phyloP scores from a whole-genome alignment of 306 rosid species.

The Prunus dulcis region DNA sequence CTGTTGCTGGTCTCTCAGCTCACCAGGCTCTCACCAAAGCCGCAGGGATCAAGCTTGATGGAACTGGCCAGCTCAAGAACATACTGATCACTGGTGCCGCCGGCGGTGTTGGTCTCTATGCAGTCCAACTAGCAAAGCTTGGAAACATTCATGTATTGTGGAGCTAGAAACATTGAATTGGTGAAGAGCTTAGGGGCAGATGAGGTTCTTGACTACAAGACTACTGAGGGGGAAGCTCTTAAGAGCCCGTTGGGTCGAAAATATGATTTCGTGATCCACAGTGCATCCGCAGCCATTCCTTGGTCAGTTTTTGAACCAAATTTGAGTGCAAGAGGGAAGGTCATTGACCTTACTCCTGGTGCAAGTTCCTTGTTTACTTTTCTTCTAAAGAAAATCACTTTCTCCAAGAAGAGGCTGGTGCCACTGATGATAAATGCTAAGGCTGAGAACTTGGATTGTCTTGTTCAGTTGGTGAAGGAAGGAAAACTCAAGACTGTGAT shows the following conservation, averaged over 20 bases:
- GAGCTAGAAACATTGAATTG: conserved; percentile 55
- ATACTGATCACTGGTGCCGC: conserved; percentile 59
- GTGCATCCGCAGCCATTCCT: conserved; percentile 41
- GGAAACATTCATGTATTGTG: conserved; percentile 58
- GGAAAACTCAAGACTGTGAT: conserved; percentile 57
- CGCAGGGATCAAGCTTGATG: conserved; percentile 60
- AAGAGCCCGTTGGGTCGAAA: conserved; percentile 63
- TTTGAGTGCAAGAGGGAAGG: conserved; percentile 46
- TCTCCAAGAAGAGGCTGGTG: conserved; percentile 56
- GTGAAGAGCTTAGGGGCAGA: conserved; percentile 68
- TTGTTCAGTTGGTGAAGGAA: conserved; percentile 49
- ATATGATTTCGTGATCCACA: conserved; percentile 54
- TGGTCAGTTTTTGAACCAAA: conserved; percentile 63
- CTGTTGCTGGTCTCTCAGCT: conserved; percentile 55
- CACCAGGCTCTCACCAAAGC: conserved; percentile 50
- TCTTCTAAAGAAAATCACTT: conserved; percentile 55
- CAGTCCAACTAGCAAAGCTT: conserved; percentile 66
- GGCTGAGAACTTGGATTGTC: conserved; percentile 46
- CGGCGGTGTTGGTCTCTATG: conserved; percentile 56
- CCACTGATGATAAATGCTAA: conserved; percentile 32
- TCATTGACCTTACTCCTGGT: conserved; percentile 50
- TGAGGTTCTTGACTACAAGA: conserved; percentile 68
- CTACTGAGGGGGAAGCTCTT: conserved; percentile 55
- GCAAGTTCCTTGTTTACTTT: conserved; percentile 23
- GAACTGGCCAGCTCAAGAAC: conserved; percentile 44